Conservation (phyloP, 257 asterid species). For the Solanum pimpinellifolium region DNA sequence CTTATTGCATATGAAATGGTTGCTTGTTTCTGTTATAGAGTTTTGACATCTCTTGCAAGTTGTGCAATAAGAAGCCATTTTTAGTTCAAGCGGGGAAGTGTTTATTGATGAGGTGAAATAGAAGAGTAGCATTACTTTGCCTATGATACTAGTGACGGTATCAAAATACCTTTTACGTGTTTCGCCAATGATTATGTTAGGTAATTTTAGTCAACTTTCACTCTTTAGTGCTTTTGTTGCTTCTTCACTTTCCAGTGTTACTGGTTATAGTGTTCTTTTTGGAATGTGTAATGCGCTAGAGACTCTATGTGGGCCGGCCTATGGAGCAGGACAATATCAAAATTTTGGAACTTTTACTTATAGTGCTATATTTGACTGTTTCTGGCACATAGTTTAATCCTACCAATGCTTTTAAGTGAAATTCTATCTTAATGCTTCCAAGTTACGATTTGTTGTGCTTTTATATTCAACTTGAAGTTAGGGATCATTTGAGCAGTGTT, state of each 20-base stretch:
- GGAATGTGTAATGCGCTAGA: slow-evolving; percentile 88
- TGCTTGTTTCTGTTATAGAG: neutral
- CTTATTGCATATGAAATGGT: neutral
- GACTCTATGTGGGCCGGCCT: slow-evolving; percentile 84
- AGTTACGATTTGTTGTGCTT: slow-evolving; percentile 50
- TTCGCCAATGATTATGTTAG: slow-evolving; percentile 46
- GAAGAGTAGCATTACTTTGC: slow-evolving; percentile 40
- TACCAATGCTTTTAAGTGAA: slow-evolving; percentile 59
- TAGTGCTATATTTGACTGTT: neutral
- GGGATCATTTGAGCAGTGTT: slow-evolving; percentile 26
- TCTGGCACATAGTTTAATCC: slow-evolving; percentile 57
- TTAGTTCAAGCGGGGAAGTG: slow-evolving; percentile 6
- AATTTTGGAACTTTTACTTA: slow-evolving; percentile 43
- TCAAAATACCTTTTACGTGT: slow-evolving; percentile 39
- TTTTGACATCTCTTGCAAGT: neutral
- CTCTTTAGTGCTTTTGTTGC: slow-evolving; percentile 47
- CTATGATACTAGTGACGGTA: slow-evolving; percentile 48
- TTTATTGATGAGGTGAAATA: slow-evolving; percentile 29
- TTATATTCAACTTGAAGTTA: slow-evolving; percentile 36
- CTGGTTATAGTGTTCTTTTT: slow-evolving; percentile 35
- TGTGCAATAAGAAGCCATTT: slow-evolving; percentile 62
- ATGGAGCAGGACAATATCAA: slow-evolving; percentile 57
- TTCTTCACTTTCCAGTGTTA: slow-evolving; percentile 43
- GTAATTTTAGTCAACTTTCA: slow-evolving; percentile 37
- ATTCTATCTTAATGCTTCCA: slow-evolving; percentile 47